Percentiles rank a stretch among this genome's conserved stretches.
Conservation (phyloP, 257 asterid species). For the Asclepias syriaca region DNA sequence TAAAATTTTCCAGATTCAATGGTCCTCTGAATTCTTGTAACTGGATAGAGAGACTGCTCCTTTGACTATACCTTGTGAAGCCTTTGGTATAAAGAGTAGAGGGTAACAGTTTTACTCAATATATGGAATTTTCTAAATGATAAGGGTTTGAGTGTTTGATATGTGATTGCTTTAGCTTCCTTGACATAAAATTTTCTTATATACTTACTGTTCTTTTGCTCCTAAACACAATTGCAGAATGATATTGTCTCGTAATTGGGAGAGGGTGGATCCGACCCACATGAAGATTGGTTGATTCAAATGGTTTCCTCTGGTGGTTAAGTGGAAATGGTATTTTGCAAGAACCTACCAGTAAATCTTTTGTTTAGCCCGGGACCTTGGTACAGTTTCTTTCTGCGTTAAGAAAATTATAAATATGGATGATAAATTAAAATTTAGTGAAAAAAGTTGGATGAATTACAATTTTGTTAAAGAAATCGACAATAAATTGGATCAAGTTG, state of each 20-base stretch:
- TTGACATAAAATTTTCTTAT: not conserved
- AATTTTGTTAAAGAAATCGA: too few species aligned
- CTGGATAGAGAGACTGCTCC: not conserved
- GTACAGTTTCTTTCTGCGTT: too few species aligned
- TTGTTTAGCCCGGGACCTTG: too few species aligned
- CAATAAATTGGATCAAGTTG: too few species aligned
- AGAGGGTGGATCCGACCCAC: not conserved
- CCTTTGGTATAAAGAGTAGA: slow-evolving; percentile 10
- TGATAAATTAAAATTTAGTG: too few species aligned
- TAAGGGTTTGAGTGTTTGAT: not conserved
- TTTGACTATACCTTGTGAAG: slow-evolving; percentile 9
- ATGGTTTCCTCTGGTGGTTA: not conserved
- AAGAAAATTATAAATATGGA: too few species aligned
- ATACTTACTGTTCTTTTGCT: not conserved
- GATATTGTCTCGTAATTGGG: not conserved
- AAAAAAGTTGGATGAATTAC: too few species aligned
- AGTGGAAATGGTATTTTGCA: too few species aligned
- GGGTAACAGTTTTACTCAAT: not conserved
- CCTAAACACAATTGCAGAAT: not conserved
- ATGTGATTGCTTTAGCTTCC: not conserved
- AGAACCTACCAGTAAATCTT: too few species aligned
- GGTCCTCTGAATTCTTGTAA: slow-evolving; percentile 10
- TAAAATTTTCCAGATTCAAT: not conserved
- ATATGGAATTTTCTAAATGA: not conserved
- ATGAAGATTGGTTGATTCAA: not conserved